Evolutionary conservation across 2,329 filamentous ascomycete genomes (phyloP).

Genomic region (Colletotrichum sp.): DNA sequence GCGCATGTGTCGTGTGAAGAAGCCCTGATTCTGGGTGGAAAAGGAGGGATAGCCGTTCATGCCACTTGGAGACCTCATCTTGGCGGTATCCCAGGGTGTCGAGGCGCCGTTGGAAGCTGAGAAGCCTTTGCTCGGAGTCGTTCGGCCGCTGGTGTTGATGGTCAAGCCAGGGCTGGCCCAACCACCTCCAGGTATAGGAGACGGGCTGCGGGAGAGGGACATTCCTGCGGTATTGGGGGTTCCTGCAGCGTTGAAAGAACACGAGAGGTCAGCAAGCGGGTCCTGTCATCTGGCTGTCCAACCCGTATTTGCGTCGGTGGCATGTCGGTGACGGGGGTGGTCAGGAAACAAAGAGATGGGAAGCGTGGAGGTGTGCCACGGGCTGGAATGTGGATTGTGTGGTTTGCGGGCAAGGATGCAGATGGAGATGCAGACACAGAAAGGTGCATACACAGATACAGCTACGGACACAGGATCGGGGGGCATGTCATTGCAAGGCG

Average conservation of each 20-base stretch:
- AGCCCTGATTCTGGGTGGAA: slow-evolving; percentile 80
- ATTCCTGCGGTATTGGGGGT: slow-evolving; percentile 65
- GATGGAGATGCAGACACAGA: neutral
- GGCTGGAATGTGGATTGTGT: neutral
- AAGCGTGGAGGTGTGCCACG: neutral
- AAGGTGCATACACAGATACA: neutral
- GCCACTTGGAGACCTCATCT: slow-evolving; percentile 71
- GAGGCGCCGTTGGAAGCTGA: slow-evolving; percentile 56
- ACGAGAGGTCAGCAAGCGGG: slow-evolving; percentile 22
- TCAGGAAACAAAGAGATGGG: neutral
- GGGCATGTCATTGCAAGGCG: neutral
- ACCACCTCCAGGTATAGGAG: slow-evolving; percentile 80
- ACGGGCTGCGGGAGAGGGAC: slow-evolving; percentile 88
- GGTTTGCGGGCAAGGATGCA: slow-evolving; percentile 1
- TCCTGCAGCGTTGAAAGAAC: slow-evolving; percentile 39
- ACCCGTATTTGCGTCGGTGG: slow-evolving; percentile 7
- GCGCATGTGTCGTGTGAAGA: slow-evolving; percentile 85
- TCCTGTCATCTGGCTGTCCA: slow-evolving; percentile 5
- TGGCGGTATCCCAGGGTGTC: slow-evolving; percentile 83
- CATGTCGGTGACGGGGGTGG: slow-evolving; percentile 1
- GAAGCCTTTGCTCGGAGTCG: slow-evolving; percentile 64
- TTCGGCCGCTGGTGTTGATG: slow-evolving; percentile 70
- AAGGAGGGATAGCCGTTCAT: slow-evolving; percentile 79
- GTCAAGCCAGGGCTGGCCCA: slow-evolving; percentile 86
- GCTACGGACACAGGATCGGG: neutral